Evolutionary conservation across 768 basidiomycete species (phyloP), one percentile per base, ranked within the genome.

Genomic region (Pleurotus citrinopileatus): DNA sequence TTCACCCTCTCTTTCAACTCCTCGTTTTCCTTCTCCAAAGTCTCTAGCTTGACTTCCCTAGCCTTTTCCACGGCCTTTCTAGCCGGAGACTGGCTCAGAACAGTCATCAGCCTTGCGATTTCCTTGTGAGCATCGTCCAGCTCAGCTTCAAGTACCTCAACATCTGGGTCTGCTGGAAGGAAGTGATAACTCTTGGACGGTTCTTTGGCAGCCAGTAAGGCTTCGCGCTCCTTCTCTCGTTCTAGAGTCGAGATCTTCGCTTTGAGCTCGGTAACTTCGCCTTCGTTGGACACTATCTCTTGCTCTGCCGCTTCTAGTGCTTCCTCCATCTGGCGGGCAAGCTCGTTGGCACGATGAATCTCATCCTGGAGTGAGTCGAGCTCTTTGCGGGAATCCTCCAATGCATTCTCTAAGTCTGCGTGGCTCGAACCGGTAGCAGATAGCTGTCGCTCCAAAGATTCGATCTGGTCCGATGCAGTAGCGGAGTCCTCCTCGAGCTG

Each of bases 101-200:
- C 63, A 0, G 81, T 76, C n/a, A 77, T 80, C 38, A 94, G 70
- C 34, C 81, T 78, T 0, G 84, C 86, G 55, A 91, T 86, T 65
- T 93, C 89, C 62, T 71, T 81, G 63, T 91, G 76, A 0, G 92
- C 91, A 0, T 81, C 77, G 54, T 91, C 88, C 38, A 94, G 78
- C 60, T 93, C 91, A 2, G 74, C 73, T 65, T 94, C 90, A 47
- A 94, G 73, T 0, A 73, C 79, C 55, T 85, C 84, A 23, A 82
- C 67, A 19, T 91, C 89, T 25, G 77, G 74, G 28, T 83, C 79
- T 10, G 65, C 76, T 55, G 64, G 74, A 29, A 55, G 64, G 56
- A 67, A 63, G 44, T 58, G 54, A 61, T 62, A 57, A 59, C 59
- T 56, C 45, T 56, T 57, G 47, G 63, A 68, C 52, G 60, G 60